Conservation (phyloP, 2,329 filamentous ascomycete species). For the Madurella mycetomatis region DNA sequence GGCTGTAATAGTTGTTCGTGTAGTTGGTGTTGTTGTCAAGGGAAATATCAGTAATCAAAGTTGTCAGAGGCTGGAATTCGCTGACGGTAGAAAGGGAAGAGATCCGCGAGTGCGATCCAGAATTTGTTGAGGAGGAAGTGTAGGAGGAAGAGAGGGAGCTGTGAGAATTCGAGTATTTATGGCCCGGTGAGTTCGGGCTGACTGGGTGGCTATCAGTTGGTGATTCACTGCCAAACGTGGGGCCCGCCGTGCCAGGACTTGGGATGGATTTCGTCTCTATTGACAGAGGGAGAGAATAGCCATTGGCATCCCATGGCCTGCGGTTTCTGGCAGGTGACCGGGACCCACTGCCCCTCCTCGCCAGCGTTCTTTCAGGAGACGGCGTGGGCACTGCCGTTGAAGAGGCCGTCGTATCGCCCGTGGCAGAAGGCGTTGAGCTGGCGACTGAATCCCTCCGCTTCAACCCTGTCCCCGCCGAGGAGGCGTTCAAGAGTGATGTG, state of each 20-base stretch:
- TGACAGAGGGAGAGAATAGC: conserved; percentile 44
- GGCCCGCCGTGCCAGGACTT: conserved; percentile 17
- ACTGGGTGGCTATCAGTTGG: conserved; percentile 18
- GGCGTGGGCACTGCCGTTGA: conserved; percentile 32
- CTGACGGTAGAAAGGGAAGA: conserved; percentile 48
- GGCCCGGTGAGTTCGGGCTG: conserved; percentile 35
- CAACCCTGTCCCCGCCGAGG: conserved; percentile 28
- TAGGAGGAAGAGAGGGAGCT: conserved; percentile 51
- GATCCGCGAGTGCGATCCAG: conserved; percentile 47
- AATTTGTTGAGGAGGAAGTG: conserved; percentile 38
- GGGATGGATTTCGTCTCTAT: conserved; percentile 36
- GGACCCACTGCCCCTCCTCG: conserved; percentile 29
- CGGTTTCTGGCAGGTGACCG: conserved; percentile 33
- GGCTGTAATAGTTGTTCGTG: too few relatives aligned
- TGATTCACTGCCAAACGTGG: conserved; percentile 26
- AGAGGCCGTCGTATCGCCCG: conserved; percentile 22
- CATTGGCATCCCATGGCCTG: conserved; percentile 49
- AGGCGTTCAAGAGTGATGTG: conserved; percentile 38
- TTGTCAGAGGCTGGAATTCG: conserved; percentile 15
- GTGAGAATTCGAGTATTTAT: conserved; percentile 48
- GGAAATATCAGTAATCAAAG: conserved; percentile 8
- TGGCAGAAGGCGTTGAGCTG: conserved; percentile 26
- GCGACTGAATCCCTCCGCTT: conserved; percentile 21
- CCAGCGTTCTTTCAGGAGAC: conserved; percentile 29
- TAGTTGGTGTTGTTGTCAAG: conserved; percentile 9